Base-by-base conservation (phyloP, 2,329 filamentous ascomycete species). In the Aureobasidium uvarum region DNA sequence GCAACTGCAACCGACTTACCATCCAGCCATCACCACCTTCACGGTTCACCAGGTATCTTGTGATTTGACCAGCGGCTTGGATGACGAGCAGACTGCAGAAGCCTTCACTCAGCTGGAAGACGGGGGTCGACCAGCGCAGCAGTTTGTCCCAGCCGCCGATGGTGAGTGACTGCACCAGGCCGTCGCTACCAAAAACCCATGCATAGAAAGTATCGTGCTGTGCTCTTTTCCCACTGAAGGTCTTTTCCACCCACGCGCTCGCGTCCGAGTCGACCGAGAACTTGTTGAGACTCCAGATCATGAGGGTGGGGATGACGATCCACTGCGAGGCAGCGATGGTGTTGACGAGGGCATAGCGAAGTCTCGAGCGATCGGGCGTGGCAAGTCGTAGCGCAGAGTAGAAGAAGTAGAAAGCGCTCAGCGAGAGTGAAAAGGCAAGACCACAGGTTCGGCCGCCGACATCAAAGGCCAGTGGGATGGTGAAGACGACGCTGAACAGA, bases 61-160 rank as follows among this genome's bases (percentile, higher is more conserved):
- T 96, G 70, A 98, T 92, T 76, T 97, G 94, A 0, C 95, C 95
- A 16, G 91, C 89, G 20, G 93, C 92, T 78, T 99, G 95, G 66
- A 99, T 98, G 69, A 98, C 93, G 65, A 98, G 81, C 71, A 99
- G 80, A 74, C 92, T 98, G 81, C 95, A 98, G 79, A 99, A 99
- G 7, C 95, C 95, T 77, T 99, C 95, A 62, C 90, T 86, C 10
- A 99, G 82, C 79, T 99, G 95, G 80, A 98, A 99, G 60, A 96
- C 85, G 0, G 95, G 95, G 4, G 91, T 96, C 39, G 93, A 96
- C 81, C 96, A 98, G 74, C 89, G 85, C 77, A 99, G 79, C 58
- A 91, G 81, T 74, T 89, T 92, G 75, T 97, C 92, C 95, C 95
- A 99, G 62, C 85, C 86, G 36, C 92, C 92, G 68, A 98, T 85